phyloP scores from a whole-genome alignment of 345 rosid genomes.

The Lenwebbia sp. region DNA sequence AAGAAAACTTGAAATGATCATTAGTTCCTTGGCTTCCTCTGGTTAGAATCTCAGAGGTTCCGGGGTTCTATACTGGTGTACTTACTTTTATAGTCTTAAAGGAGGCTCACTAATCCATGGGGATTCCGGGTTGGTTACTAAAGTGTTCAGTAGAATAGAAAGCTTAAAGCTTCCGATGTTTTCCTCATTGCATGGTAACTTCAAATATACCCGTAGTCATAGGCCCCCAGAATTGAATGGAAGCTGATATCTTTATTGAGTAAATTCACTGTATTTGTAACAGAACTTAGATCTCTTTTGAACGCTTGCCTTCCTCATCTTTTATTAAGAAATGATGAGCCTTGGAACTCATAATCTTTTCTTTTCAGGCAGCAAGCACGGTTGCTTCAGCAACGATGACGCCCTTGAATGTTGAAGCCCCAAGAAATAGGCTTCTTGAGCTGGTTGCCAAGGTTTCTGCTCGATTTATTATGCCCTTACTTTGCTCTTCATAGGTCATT shows the following conservation, averaged over 20 bases:
- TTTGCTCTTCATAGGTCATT: background rate
- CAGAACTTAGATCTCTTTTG: background rate
- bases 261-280: background rate
- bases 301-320: background rate
- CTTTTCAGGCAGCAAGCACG: constrained; percentile 54
- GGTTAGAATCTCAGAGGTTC: background rate
- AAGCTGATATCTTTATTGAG: background rate
- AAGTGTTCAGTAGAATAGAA: background rate
- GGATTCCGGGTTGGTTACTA: background rate
- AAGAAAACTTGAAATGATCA: background rate
- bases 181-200: background rate
- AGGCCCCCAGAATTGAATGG: background rate
- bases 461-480: background rate
- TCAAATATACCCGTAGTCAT: background rate
- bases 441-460: constrained; percentile 65
- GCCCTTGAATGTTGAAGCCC: constrained; percentile 53
- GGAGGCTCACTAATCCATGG: background rate
- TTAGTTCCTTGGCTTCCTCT: background rate
- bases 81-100: background rate
- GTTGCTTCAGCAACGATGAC: constrained; percentile 86
- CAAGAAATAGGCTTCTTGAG: constrained; percentile 66
- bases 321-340: background rate
- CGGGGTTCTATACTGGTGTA: background rate
- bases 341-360: background rate
- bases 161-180: background rate